Conservation (phyloP, 2,329 filamentous ascomycete genomes). For the Aspergillus luchuensis region DNA sequence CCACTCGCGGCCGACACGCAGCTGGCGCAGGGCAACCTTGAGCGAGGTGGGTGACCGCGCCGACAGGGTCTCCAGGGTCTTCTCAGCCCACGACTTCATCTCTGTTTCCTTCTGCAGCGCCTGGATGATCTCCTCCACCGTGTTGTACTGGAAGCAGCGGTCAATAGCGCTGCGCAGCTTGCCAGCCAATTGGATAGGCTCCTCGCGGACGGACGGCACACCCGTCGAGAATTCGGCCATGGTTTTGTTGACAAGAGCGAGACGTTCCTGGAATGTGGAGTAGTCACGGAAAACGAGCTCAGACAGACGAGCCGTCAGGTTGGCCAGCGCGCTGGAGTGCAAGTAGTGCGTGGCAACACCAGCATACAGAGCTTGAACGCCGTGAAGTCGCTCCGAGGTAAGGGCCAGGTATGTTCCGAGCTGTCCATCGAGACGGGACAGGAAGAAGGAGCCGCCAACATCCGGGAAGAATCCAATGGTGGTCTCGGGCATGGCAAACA, state of each 20-base stretch:
- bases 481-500: conserved; percentile 98
- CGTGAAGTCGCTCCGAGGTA: conserved; percentile 80
- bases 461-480: conserved; percentile 99
- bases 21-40: conserved; percentile 79
- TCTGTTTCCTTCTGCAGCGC: conserved; percentile 61
- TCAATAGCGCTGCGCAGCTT: conserved; percentile 79
- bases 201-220: conserved; percentile 63
- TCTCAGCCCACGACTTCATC: conserved; percentile 72
- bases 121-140: conserved; percentile 68
- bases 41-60: conserved; percentile 83
- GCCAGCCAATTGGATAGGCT: conserved; percentile 68
- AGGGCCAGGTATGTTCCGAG: conserved; percentile 91
- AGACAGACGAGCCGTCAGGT: conserved; percentile 79
- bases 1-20: conserved; percentile 76
- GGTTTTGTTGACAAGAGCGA: conserved; percentile 76
- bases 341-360: conserved; percentile 96
- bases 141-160: conserved; percentile 71
- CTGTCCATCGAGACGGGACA: conserved; percentile 82
- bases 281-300: conserved; percentile 88
- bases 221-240: conserved; percentile 91
- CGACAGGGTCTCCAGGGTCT: conserved; percentile 73
- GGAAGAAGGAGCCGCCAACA: conserved; percentile 93
- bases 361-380: conserved; percentile 83
- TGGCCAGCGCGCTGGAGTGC: conserved; percentile 81
- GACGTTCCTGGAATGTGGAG: conserved; percentile 62